These are phyloP conservation scores for Sporobolomyces roseus DNA, from an alignment of 768 basidiomycete species.

Conservation along the genomic window DNA sequence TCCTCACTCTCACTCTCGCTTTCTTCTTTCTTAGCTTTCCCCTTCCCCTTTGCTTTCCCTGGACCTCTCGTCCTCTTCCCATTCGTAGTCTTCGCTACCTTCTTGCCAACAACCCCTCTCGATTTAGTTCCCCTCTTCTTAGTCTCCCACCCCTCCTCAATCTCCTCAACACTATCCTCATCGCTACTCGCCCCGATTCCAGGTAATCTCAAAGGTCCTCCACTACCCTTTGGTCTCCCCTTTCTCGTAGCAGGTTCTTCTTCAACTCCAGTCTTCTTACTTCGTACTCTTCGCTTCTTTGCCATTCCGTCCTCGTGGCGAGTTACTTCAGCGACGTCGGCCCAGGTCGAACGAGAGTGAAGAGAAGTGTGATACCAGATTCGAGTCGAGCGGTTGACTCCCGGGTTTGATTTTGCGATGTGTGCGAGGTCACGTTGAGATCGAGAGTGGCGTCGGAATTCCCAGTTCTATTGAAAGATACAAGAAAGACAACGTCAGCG, in stretches of 20 bases:
- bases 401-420: slow-evolving; percentile 19
- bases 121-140: not conserved
- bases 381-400: slow-evolving; percentile 13
- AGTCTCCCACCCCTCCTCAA: not conserved
- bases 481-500: not conserved
- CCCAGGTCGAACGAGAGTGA: slow-evolving; percentile 4
- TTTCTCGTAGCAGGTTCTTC: not conserved
- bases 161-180: not conserved
- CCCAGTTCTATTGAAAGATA: slow-evolving; percentile 25
- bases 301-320: slow-evolving; percentile 39
- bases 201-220: not conserved
- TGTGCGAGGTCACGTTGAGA: slow-evolving; percentile 29
- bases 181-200: not conserved
- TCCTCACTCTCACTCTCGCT: not conserved
- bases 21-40: not conserved
- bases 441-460: slow-evolving; percentile 36
- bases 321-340: slow-evolving; percentile 12
- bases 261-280: slow-evolving; percentile 8
- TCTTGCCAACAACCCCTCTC: no score
- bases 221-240: slow-evolving; percentile 11
- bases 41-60: no score
- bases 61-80: not conserved
- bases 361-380: slow-evolving; percentile 38
- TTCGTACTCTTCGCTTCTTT: slow-evolving; percentile 27
- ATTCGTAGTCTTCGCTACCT: no score